Conservation (phyloP, 2,329 filamentous ascomycete genomes). For the Sclerotinia minor region DNA sequence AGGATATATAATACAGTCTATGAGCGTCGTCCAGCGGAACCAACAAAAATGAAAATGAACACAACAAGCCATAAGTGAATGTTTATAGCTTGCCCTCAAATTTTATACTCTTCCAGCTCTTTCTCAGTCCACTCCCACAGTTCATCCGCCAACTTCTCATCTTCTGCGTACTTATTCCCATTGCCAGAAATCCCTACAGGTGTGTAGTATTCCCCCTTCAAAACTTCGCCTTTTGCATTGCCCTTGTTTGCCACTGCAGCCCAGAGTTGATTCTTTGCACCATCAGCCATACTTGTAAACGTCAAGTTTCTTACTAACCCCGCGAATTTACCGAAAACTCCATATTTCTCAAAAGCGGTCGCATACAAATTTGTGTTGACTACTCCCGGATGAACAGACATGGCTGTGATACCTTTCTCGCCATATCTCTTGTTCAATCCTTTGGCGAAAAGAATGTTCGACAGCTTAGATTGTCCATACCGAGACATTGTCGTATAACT, state of each 20-base stretch:
- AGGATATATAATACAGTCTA: not conserved
- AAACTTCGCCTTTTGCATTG: conserved; percentile 26
- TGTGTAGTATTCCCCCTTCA: conserved; percentile 44
- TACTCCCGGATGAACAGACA: conserved; percentile 47
- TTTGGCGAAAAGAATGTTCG: conserved; percentile 48
- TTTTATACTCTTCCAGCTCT: conserved; percentile 31
- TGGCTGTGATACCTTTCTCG: conserved; percentile 38
- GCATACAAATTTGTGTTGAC: conserved; percentile 29
- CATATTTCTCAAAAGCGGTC: not conserved
- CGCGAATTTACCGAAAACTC: conserved; percentile 15
- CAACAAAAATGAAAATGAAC: not conserved
- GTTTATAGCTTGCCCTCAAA: not conserved
- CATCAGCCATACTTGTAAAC: conserved; percentile 31
- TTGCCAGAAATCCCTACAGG: conserved; percentile 43
- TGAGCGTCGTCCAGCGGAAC: not conserved
- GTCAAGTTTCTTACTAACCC: conserved; percentile 4
- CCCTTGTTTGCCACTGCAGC: conserved; percentile 37
- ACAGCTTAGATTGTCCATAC: conserved; percentile 52
- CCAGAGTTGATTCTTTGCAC: conserved; percentile 49
- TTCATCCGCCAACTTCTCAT: conserved; percentile 39
- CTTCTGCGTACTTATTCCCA: conserved; percentile 32
- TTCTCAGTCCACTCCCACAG: conserved; percentile 44
- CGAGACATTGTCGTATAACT: conserved; percentile 27
- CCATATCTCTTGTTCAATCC: conserved; percentile 46
- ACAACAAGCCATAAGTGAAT: not conserved